Evolutionary conservation across 441 rosid genomes (phyloP).

Genomic region (Capsella rubella): DNA sequence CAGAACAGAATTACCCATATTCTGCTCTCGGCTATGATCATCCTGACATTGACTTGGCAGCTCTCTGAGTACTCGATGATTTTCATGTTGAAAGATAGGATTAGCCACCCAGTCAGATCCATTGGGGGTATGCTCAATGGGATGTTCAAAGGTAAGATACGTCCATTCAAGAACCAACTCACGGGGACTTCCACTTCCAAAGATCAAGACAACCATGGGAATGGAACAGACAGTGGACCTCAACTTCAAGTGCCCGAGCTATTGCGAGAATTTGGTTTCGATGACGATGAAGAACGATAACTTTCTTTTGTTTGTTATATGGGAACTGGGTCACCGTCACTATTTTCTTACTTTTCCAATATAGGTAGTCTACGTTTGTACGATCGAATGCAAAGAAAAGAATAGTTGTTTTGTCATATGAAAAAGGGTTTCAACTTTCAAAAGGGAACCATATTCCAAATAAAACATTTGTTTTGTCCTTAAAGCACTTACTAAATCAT

Average conservation of each 20-base stretch:
- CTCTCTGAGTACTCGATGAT: conserved; percentile 75
- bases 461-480: background rate
- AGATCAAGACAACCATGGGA: conserved; percentile 25
- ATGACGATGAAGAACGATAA: conserved; percentile 34
- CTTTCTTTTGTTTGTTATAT: conserved; percentile 5
- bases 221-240: conserved; percentile 37
- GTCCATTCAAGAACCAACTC: conserved; percentile 34
- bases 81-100: conserved; percentile 59
- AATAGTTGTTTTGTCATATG: background rate
- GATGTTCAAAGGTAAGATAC: conserved; percentile 41
- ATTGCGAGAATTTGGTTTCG: conserved; percentile 47
- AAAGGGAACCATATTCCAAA: conserved; percentile 32
- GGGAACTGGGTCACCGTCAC: background rate
- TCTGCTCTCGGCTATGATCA: conserved; percentile 71
- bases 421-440: conserved; percentile 19
- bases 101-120: conserved; percentile 70
- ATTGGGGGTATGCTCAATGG: conserved; percentile 54
- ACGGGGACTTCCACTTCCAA: conserved; percentile 23
- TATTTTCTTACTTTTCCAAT: conserved; percentile 1
- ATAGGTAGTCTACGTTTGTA: background rate
- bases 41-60: conserved; percentile 80
- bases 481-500: conserved; percentile 19
- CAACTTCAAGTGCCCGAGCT: conserved; percentile 58
- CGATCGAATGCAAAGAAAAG: background rate
- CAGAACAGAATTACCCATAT: conserved; percentile 79